Base-by-base conservation (phyloP, 495 filamentous ascomycete genomes). In the Cenococcum geophilum region DNA sequence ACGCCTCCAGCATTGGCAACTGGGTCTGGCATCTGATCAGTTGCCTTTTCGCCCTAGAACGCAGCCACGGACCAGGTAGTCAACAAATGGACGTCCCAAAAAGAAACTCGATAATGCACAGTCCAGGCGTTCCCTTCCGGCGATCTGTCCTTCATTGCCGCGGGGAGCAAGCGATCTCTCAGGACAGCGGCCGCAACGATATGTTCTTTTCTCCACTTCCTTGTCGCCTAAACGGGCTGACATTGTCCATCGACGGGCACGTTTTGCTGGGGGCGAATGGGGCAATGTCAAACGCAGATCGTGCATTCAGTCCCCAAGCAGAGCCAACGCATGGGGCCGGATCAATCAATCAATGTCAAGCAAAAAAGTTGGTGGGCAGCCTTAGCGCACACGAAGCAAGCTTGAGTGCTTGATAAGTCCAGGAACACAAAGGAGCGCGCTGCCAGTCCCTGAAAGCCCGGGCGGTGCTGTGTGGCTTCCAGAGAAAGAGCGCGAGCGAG, bases 241-340 rank as follows among this genome's bases (percentile, higher is more conserved):
- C 40, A 45, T 2, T 45, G 40, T 4, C 11, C 4, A 45, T 45
- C 40, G 14, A 10, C 11, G 40, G 14, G 40, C 40, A 45, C 40
- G 40, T 45, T 40, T 40, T 18, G 14, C 12, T 4, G 14, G 40
- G 40, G 4, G 12, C 40, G 11, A 14, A 45, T 4, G 40, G 3
- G 40, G 40, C 40, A 45, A 14, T 45, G 40, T 45, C 40, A 45
- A 10, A 45, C 40, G 40, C 40, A 45, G 40, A 45, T 45, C 40
- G 40, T 45, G 40, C 40, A 16, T 45, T 45, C 40, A 10, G 40
- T 45, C 14, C 40, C 40, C 2, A 45, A 16, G 40, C 27, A 32
- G 27, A 32, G 27, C 3, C 27, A 2, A 6, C 6, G 27, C 27
- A 32, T 32, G 27, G 27, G 27, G 27, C 27, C 27, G 27, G 27